Base-by-base conservation (phyloP, 177 flowering plant species). In the Vitis hybrid region DNA sequence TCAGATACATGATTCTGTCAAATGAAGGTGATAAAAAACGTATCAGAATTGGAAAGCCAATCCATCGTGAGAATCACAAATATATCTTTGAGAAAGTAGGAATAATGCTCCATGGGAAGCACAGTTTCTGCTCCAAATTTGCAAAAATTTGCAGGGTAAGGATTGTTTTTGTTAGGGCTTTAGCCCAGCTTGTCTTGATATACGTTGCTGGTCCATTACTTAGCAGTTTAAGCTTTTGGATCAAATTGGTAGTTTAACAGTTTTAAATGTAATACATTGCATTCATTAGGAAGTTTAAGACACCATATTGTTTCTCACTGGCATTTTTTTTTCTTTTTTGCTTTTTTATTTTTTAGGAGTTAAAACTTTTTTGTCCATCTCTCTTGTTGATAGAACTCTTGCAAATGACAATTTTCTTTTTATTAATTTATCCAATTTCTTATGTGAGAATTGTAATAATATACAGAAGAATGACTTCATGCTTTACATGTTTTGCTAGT, bases 101-200 rank as follows among this genome's bases (percentile, higher is more conserved):
- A 6, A 67, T 85, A 67, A 82, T 88, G 89, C 80, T 88, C 75
- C 80, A 78, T 64, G 92, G 90, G 22, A 82, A 79, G 69, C 79
- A 73, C 18, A 72, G 76, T 54, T 82, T 83, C 69, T 82, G 83
- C 75, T 72, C 73, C 68, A 82, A 78, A 71, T 79, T 85, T 31
- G 73, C 82, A 13, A 73, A 57, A 66, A 73, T 87, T 68, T 24
- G 81, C 65, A 83, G 75, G 87, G 91, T 84, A 77, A 71, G 51
- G 28, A 28, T 15, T 58, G 47, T 22, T 54, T 50, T 17, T 49
- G 19, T 17, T 57, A 3, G 13, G 24, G 20, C 15, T 47, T 38
- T 5, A 38, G 9, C 9, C 47, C 47, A 38, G 0, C 47, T 38
- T 38, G 47, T 5, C 47, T 38, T 38, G 47, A 38, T 38, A 38